phyloP scores from a whole-genome alignment of 2,329 filamentous ascomycete genomes.

The Curvularia hawaiiensis region DNA sequence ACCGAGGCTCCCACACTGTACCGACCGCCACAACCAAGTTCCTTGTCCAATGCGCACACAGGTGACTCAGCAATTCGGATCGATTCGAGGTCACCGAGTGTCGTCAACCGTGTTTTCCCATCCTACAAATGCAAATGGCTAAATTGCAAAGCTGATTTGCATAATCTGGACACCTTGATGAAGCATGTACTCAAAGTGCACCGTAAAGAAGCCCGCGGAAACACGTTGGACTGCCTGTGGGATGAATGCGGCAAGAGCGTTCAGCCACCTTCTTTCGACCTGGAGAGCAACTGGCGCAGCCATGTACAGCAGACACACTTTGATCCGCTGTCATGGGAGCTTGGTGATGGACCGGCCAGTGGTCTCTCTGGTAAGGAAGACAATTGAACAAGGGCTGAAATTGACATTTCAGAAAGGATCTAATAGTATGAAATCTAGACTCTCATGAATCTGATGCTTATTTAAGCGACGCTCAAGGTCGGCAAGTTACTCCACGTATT shows the following conservation, averaged over 20 bases:
- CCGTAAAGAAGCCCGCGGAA: conserved; percentile 41
- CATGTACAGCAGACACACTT: conserved; percentile 62
- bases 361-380: conserved; percentile 61
- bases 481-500: conserved; percentile 55
- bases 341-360: conserved; percentile 64
- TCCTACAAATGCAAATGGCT: conserved; percentile 65
- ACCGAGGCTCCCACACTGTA: conserved; percentile 15
- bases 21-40: conserved; percentile 31
- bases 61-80: conserved; percentile 30
- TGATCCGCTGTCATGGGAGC: conserved; percentile 59
- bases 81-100: conserved; percentile 41
- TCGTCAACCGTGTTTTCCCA: conserved; percentile 32
- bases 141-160: conserved; percentile 61
- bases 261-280: conserved; percentile 43
- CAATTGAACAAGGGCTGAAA: conserved; percentile 7
- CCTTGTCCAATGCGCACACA: conserved; percentile 29
- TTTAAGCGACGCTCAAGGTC: conserved; percentile 54
- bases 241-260: conserved; percentile 46
- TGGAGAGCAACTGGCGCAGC: conserved; percentile 51
- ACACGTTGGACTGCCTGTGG: conserved; percentile 55
- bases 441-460: conserved; percentile 53
- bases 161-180: conserved; percentile 65
- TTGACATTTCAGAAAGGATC: conserved; percentile 14
- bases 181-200: conserved; percentile 65
- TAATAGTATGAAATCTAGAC: conserved; percentile 36